Evolutionary conservation across 1,139 yeast genomes (phyloP), one percentile per base, ranked within the genome.

Genomic region (Suhomyces coccinellae): DNA sequence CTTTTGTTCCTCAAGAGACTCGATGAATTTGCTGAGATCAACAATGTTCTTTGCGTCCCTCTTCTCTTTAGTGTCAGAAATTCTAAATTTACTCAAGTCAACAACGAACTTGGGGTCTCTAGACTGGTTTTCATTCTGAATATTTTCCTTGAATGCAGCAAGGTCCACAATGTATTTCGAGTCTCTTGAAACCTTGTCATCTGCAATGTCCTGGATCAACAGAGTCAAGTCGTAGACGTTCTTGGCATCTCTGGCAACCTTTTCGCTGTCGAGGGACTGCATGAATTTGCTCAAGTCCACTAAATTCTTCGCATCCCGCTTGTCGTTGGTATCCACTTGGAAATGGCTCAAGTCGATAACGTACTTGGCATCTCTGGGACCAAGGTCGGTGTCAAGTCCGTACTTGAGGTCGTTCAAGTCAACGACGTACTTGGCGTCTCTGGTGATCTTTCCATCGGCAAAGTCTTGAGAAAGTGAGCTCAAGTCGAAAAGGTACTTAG

Each of bases 21-120:
- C 36, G 12, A 41, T 43, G 14, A 42, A 39, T 12, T 22, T 22
- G 13, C 38, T 36, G 26, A 50, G 40, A 29, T 38, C 32, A 10
- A 56, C 39, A 1, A 56, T 50, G 41, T 65, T 62, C 45, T 63
- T 64, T 3, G 63, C 59, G 11, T 44, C 46, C 36, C 58, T 61
- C 32, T 61, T 53, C 34, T 58, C 35, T 5, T 10, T 15, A 13
- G 11, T n/a, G n/a, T 17, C 13, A 1, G n/a, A 7, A 26, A 17
- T 16, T 33, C 20, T 17, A 9, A 15, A 17, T 4, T 33, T 6
- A 10, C 29, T 26, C n/a, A 26, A 26, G 29, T 26, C 29, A 26
- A 26, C n/a, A 8, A 26, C 29, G 6, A 8, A 12, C 29, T 26
- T 26, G 29, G 29, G 29, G n/a, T 26, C n/a, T 4, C n/a, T 10